phyloP scores from a whole-genome alignment of 192 early-diverging fungal genomes.

The Backusella psychrophila region DNA sequence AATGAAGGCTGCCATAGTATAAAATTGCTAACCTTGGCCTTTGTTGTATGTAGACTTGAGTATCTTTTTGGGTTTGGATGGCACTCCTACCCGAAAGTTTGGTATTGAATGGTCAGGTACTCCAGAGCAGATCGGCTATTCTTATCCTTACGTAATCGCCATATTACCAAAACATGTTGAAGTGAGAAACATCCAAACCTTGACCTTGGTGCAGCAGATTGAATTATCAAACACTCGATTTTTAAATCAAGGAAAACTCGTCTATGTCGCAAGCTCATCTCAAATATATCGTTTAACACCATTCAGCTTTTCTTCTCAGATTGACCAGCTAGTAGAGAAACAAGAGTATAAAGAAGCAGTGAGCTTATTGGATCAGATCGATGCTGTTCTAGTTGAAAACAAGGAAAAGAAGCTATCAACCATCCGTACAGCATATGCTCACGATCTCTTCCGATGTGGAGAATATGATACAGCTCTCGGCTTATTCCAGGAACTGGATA shows the following conservation, averaged over 20 bases:
- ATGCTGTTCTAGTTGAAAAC: slow-evolving; percentile 67
- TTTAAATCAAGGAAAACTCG: slow-evolving; percentile 68
- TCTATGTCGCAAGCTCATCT: slow-evolving; percentile 64
- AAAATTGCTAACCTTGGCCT: too few relatives aligned
- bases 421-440: slow-evolving; percentile 66
- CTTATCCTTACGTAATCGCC: slow-evolving; percentile 71
- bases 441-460: slow-evolving; percentile 63
- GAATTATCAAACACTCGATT: slow-evolving; percentile 64
- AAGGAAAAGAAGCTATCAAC: slow-evolving; percentile 60
- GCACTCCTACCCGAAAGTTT: slow-evolving; percentile 52
- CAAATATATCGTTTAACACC: slow-evolving; percentile 77
- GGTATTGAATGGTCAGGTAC: slow-evolving; percentile 62
- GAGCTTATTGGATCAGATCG: slow-evolving; percentile 72
- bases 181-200: slow-evolving; percentile 82
- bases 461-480: slow-evolving; percentile 67
- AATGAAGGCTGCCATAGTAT: neutral
- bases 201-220: slow-evolving; percentile 80
- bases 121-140: slow-evolving; percentile 63
- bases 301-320: slow-evolving; percentile 55
- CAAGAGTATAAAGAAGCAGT: slow-evolving; percentile 74
- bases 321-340: slow-evolving; percentile 69
- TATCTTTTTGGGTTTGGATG: slow-evolving; percentile 55
- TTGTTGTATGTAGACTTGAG: slow-evolving; percentile 43
- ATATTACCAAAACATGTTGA: slow-evolving; percentile 71
- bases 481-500: slow-evolving; percentile 65